A percentile compares a stretch with the other conserved stretches of the same genome.
Conservation (phyloP, 192 early-diverging fungal genomes). For the Rhizophagus clarus region DNA sequence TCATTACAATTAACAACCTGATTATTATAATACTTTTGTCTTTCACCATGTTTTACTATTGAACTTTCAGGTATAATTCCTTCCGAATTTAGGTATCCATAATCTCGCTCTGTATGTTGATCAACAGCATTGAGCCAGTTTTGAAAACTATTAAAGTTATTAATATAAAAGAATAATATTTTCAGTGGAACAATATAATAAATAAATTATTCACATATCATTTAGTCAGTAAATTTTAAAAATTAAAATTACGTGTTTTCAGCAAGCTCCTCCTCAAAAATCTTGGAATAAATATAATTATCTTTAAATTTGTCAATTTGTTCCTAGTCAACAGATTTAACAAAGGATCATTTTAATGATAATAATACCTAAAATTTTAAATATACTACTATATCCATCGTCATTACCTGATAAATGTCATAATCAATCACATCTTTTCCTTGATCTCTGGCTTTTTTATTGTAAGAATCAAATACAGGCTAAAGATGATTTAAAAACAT, state of each 20-base stretch:
- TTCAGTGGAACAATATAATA: background rate
- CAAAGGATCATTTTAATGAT: conserved; percentile 1
- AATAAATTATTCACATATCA: background rate
- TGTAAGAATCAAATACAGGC: conserved; percentile 70
- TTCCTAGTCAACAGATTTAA: conserved; percentile 36
- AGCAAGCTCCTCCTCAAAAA: conserved; percentile 73
- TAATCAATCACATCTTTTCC: conserved; percentile 53
- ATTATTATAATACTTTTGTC: background rate
- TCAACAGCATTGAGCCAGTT: conserved; percentile 66
- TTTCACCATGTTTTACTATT: conserved; percentile 41
- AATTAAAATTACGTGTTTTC: conserved; percentile 54
- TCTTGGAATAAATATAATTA: conserved; percentile 82
- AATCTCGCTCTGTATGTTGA: conserved; percentile 52
- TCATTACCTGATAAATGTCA: conserved; percentile 51
- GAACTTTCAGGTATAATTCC: conserved; percentile 55
- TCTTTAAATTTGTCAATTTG: conserved; percentile 87
- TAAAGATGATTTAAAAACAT: conserved; percentile 2
- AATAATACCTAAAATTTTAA: conserved; percentile 7
- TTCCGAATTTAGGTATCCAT: conserved; percentile 63
- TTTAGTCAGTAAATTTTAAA: conserved; percentile 12
- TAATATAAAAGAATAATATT: background rate
- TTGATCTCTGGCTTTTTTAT: conserved; percentile 47
- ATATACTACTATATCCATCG: background rate
- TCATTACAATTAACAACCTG: background rate
- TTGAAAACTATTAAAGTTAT: conserved; percentile 51